A percentile compares a stretch with the other conserved stretches of the same genome.
Evolutionary conservation across 768 basidiomycete genomes (phyloP).

Genomic region (Agrocybe praecox): DNA sequence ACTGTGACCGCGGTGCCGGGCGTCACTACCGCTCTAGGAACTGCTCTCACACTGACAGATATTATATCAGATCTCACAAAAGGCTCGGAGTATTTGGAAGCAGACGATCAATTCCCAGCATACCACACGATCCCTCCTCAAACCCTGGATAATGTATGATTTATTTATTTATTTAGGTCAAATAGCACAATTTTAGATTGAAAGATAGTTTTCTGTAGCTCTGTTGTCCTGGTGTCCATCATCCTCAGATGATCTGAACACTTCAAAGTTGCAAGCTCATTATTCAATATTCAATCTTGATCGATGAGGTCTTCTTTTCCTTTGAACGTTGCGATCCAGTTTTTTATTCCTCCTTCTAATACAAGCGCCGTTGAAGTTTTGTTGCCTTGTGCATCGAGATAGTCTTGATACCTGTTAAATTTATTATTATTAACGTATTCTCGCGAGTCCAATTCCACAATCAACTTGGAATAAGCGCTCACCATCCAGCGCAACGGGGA

Average conservation of each 20-base stretch:
- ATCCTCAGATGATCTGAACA: too few species aligned
- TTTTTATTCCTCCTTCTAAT: constrained; percentile 11
- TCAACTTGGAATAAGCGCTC: constrained; percentile 9
- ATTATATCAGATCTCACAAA: neutral
- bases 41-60: neutral
- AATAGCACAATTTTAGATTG: too few species aligned
- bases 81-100: neutral
- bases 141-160: too few species aligned
- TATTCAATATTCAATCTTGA: constrained; percentile 6
- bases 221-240: too few species aligned
- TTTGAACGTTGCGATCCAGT: constrained; percentile 8
- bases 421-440: too few species aligned
- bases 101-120: neutral
- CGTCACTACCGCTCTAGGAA: too few species aligned
- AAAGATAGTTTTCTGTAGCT: too few species aligned
- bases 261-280: too few species aligned
- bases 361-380: constrained; percentile 5
- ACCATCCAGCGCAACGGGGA: constrained; percentile 61
- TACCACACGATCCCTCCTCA: too few species aligned
- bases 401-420: constrained; percentile 13
- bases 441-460: too few species aligned
- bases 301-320: constrained; percentile 7
- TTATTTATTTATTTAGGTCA: too few species aligned
- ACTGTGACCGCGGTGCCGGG: too few species aligned
- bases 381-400: constrained; percentile 1